Base-by-base conservation (phyloP, 164 flowering plant genomes). In the Magnolia kwangsiensis region DNA sequence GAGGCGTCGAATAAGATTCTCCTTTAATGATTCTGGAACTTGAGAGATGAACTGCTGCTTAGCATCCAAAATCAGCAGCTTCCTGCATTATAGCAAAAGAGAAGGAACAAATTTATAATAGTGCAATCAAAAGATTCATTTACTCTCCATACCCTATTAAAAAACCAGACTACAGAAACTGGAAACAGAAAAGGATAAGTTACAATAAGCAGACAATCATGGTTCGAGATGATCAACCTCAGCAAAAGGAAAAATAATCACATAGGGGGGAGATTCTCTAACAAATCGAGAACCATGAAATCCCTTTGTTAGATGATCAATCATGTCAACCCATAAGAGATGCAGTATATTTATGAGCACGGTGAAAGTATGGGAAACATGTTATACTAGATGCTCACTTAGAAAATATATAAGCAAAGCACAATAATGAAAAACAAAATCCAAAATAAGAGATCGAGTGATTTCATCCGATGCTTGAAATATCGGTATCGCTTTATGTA, bases 11-110 rank as follows among this genome's bases (percentile, higher is more conserved):
- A 94, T 77, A 50, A 94, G 86, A 27, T 81, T 81, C 77, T 73
- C 87, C 84, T 91, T 94, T 86, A 94, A 74, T 50, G 90, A 85
- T 69, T 88, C 88, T 0, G 98, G 98, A 63, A 94, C 80, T 82
- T 87, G 88, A 29, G 94, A 75, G 67, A 83, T 63, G 72, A 87
- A 91, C 27, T 75, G 70, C 72, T 74, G 23, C 84, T 84, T 89
- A 31, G 93, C 92, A 67, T 88, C 94, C 7, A 80, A 76, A 69
- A 91, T 89, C 84, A 94, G 76, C 79, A 50, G 55, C 73, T 82
- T 84, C 91, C 98, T 94, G 89, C 85, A 82, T 59, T 27, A 71
- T 69, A 76, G 8, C 0, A 81, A 72, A 7, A 63, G 19, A 24
- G 21, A 24, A 4, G 7, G 14, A 49, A 75, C 16, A n/a, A 63